Percentiles rank a stretch among this genome's conserved stretches.
Conservation (phyloP, 352 stramenopile genomes). For the Pythium volutum region DNA sequence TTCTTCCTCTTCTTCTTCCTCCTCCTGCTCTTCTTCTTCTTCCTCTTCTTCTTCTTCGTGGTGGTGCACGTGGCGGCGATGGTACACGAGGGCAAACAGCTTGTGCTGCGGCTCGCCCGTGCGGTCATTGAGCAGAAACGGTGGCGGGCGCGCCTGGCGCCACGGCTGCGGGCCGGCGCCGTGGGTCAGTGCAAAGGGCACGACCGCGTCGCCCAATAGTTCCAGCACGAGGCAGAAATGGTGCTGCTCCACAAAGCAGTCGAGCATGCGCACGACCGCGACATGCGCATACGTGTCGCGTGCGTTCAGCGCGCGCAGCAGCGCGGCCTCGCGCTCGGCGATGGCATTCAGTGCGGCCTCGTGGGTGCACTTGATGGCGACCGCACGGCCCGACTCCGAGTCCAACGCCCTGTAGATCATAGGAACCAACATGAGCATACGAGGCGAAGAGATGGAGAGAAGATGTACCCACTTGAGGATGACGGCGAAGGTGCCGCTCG, state of each 20-base stretch:
- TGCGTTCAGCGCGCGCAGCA: conserved; percentile 40
- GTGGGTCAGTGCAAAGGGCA: conserved; percentile 90
- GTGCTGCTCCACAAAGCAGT: conserved; percentile 50
- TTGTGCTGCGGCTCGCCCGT: conserved; percentile 50
- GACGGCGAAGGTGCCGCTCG: conserved; percentile 62
- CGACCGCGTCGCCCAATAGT: conserved; percentile 71
- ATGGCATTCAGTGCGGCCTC: conserved; percentile 45
- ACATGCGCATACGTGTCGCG: conserved; percentile 35
- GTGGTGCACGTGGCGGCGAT: not conserved
- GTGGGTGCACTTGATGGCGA: conserved; percentile 73
- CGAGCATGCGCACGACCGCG: conserved; percentile 53
- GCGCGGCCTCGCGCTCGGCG: conserved; percentile 50
- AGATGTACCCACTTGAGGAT: conserved; percentile 48
- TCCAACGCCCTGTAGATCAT: conserved; percentile 45
- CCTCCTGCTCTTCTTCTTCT: not conserved
- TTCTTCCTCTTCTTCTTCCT: not conserved
- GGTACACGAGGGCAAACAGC: conserved; percentile 79
- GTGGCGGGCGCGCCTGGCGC: conserved; percentile 54
- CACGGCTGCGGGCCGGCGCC: conserved; percentile 55
- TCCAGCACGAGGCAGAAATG: conserved; percentile 72
- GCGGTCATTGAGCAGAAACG: conserved; percentile 87
- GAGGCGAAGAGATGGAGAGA: not conserved
- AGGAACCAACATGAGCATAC: no score
- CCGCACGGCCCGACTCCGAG: conserved; percentile 31
- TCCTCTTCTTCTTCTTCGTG: not conserved